These are phyloP conservation scores for Phaeoacremonium minimum DNA, from an alignment of 2,329 filamentous ascomycete genomes.

Conservation along the genomic window DNA sequence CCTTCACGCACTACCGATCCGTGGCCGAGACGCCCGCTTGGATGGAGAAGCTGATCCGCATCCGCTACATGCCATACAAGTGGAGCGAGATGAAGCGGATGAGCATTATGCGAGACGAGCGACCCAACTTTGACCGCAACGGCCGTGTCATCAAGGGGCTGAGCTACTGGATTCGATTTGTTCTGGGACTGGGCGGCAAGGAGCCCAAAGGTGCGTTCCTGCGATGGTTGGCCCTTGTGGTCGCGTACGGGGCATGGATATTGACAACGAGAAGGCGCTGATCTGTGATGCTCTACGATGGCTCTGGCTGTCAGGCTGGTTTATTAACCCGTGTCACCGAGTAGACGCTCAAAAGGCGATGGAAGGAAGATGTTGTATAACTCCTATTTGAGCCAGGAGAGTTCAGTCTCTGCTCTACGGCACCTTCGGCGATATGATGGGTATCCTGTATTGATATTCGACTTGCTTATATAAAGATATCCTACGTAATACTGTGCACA, in stretches of 20 bases:
- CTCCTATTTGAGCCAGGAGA: too few species aligned
- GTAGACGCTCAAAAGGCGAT: too few species aligned
- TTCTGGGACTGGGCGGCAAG: conserved; percentile 47
- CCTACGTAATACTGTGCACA: too few species aligned
- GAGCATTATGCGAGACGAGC: conserved; percentile 33
- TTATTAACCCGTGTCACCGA: too few species aligned
- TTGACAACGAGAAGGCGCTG: neutral
- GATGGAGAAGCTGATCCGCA: conserved; percentile 62
- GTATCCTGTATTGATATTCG: too few species aligned
- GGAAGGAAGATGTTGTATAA: too few species aligned
- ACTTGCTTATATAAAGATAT: too few species aligned
- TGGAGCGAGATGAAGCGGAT: conserved; percentile 38
- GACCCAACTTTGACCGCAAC: conserved; percentile 59
- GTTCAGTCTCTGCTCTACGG: too few species aligned
- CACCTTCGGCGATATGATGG: too few species aligned
- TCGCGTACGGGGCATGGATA: conserved; percentile 26
- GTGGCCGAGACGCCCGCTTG: conserved; percentile 61
- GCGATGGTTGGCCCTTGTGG: conserved; percentile 44
- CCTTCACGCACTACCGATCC: conserved; percentile 55
- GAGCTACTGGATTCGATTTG: conserved; percentile 48
- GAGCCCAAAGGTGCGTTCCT: conserved; percentile 44
- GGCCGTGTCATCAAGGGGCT: conserved; percentile 47
- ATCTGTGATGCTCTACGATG: too few species aligned
- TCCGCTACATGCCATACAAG: conserved; percentile 64
- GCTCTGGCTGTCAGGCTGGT: too few species aligned